phyloP scores from a whole-genome alignment of 2,329 filamentous ascomycete species.

The Alternaria conjuncta region DNA sequence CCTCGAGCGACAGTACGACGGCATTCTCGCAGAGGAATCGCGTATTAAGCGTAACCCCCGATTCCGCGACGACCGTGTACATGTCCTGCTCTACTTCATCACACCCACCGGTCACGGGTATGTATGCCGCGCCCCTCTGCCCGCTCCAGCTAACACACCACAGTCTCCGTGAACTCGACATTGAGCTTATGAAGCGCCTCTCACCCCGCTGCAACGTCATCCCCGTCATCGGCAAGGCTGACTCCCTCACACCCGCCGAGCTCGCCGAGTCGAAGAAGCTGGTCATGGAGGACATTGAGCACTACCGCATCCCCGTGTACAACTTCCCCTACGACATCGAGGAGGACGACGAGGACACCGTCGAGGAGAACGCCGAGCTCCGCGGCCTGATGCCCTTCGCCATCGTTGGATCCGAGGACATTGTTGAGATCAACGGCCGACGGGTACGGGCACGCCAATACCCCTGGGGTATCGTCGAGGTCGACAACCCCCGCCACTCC shows the following conservation, averaged over 20 bases:
- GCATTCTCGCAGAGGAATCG: constrained; percentile 98
- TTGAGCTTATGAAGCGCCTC: constrained; percentile 99
- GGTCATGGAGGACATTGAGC: constrained; percentile 99
- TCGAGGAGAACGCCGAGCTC: constrained; percentile 98
- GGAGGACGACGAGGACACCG: constrained; percentile 98
- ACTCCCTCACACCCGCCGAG: constrained; percentile 94
- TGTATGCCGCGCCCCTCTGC: constrained; percentile 36
- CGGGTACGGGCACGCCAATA: constrained; percentile 95
- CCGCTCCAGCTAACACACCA: constrained; percentile 21
- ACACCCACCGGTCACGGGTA: constrained; percentile 95
- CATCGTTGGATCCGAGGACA: constrained; percentile 96
- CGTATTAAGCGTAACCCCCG: constrained; percentile 99
- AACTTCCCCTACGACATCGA: constrained; percentile 99
- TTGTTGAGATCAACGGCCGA: constrained; percentile 91
- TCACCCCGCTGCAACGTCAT: constrained; percentile 99
- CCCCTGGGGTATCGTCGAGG: constrained; percentile 98
- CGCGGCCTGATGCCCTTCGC: constrained; percentile 98
- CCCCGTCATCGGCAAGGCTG: constrained; percentile 97
- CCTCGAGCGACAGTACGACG: constrained; percentile 98
- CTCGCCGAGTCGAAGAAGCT: constrained; percentile 99
- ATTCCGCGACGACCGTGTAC: constrained; percentile 98
- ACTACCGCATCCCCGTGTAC: constrained; percentile 99
- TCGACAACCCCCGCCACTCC: constrained; percentile 98
- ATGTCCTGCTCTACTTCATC: constrained; percentile 99
- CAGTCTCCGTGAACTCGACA: constrained; percentile 96